Evolutionary conservation across 108 stramenopile genomes (phyloP), one percentile per base, ranked within the genome.

Genomic region (Skeletonema menzelii): DNA sequence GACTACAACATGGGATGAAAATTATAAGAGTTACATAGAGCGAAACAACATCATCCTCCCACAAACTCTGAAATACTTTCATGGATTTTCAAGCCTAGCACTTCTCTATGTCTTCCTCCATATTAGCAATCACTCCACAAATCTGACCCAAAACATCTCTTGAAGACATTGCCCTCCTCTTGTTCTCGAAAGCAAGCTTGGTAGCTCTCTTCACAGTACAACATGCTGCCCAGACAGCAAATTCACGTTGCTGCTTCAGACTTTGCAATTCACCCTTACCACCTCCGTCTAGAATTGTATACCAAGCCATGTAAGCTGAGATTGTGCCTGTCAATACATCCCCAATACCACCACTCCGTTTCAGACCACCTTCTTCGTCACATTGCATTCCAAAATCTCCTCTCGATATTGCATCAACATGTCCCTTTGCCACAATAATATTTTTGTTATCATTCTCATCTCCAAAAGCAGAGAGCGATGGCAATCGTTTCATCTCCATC

Each of bases 321-420:
- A 92, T 64, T 1, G 89, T 85, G 27, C 96, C 95, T 13, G 97
- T 85, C 65, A 99, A 77, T 14, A 99, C 82, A 77, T 99, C 99
- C 11, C 99, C 99, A 58, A 98, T 88, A 14, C 99, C 99, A 53
- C 99, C 99, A 35, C 97, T 97, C 55, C 99, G 88, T 73, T 97
- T 94, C 65, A 87, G 77, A 3, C 96, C 94, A 0, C 97, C 96
- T 35, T 84, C 66, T 73, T 97, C 95, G 17, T 67, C 69, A 72
- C 95, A 93, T 10, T 68, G 34, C 67, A 95, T 56, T 27, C 44
- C 58, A 27, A 56, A 30, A 53, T 24, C 14, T 8, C 26, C 46
- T 47, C 32, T 70, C 57, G 59, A 63, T 20, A 83, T 73, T 35
- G 42, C 63, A 65, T 92, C 91, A 5, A 63, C 60, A 32, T 60